phyloP scores from a whole-genome alignment of 306 rosid species.

The Prinsepia uniflora region DNA sequence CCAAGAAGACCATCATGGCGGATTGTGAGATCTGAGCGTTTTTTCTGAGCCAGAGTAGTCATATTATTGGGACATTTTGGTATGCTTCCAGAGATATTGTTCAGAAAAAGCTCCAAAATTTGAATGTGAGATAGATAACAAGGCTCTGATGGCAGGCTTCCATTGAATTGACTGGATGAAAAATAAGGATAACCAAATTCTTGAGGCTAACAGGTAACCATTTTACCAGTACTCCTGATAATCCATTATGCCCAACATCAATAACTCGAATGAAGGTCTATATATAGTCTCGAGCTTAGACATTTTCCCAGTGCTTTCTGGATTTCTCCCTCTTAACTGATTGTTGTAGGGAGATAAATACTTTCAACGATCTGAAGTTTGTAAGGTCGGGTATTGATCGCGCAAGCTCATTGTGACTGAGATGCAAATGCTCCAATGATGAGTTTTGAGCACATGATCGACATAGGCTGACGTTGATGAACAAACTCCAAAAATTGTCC shows the following conservation, averaged over 20 bases:
- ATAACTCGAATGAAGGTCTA: background rate
- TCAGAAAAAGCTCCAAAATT: conserved; percentile 5
- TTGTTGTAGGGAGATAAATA: too few species aligned
- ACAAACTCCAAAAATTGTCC: too few species aligned
- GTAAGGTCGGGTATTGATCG: too few species aligned
- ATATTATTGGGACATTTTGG: conserved; percentile 9
- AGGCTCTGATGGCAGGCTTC: background rate
- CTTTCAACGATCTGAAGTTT: too few species aligned
- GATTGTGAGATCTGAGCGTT: background rate
- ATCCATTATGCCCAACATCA: conserved; percentile 6
- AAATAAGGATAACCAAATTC: background rate
- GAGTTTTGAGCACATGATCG: too few species aligned
- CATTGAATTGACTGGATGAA: conserved; percentile 1
- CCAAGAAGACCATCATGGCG: too few species aligned
- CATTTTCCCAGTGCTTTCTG: too few species aligned
- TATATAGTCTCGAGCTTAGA: too few species aligned
- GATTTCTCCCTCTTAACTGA: too few species aligned
- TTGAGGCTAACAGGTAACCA: conserved; percentile 5
- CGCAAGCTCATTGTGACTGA: too few species aligned
- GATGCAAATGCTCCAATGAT: too few species aligned
- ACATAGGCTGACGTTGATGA: too few species aligned
- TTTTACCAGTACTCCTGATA: background rate
- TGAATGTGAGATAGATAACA: background rate
- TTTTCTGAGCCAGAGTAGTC: background rate
- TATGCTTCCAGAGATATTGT: background rate